These are phyloP conservation scores for Acanthochlamys bracteata DNA, from an alignment of 106 monocot genomes.

Conservation along the genomic window DNA sequence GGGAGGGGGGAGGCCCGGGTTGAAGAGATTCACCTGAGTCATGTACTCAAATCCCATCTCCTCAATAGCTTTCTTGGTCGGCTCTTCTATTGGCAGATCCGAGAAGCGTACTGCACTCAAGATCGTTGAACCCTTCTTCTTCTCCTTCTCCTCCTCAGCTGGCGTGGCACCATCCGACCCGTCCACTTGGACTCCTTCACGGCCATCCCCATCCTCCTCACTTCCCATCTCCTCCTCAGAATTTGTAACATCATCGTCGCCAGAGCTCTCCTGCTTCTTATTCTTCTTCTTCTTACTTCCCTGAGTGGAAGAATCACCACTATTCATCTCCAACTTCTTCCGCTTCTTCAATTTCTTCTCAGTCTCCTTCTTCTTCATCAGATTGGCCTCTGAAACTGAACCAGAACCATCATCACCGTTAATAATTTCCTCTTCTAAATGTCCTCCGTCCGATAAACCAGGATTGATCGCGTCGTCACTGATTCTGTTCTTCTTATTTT, in stretches of 20 bases:
- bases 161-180: slow-evolving; percentile 14
- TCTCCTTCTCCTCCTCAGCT: slow-evolving; percentile 20
- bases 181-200: slow-evolving; percentile 7
- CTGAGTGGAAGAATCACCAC: slow-evolving; percentile 10
- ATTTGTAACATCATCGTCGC: background rate
- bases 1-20: too few species aligned
- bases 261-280: slow-evolving; percentile 15
- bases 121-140: slow-evolving; percentile 30
- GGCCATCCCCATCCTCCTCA: slow-evolving; percentile 12
- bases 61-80: slow-evolving; percentile 52
- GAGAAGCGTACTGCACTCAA: slow-evolving; percentile 57
- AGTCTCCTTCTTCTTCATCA: slow-evolving; percentile 15
- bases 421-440: too few species aligned
- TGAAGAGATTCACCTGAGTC: slow-evolving; percentile 48
- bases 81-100: slow-evolving; percentile 43
- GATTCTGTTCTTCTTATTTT: background rate
- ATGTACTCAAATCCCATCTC: slow-evolving; percentile 75
- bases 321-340: slow-evolving; percentile 10
- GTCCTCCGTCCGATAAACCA: too few species aligned
- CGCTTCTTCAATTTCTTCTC: background rate
- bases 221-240: background rate
- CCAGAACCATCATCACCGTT: too few species aligned
- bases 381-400: slow-evolving; percentile 7
- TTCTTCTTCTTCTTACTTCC: slow-evolving; percentile 14
- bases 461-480: background rate